These are phyloP conservation scores for Picea sitchensis DNA, from an alignment of 75 land plant species.

Conservation along the genomic window DNA sequence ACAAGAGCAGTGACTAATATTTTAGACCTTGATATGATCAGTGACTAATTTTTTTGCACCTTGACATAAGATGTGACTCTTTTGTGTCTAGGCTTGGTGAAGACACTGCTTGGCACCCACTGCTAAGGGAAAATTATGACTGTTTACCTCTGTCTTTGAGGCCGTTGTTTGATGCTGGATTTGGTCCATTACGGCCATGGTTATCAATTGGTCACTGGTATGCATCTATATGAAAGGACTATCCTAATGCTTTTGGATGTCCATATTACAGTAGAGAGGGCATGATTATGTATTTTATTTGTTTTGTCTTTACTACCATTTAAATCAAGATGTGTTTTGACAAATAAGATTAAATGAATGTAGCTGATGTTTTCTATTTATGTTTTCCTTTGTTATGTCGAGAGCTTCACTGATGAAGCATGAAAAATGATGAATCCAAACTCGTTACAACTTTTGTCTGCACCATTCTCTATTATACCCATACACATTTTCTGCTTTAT, in stretches of 20 bases:
- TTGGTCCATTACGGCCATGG: slow-evolving; percentile 39
- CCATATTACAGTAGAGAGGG: neutral
- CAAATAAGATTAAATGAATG: no score
- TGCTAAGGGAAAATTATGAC: slow-evolving; percentile 21
- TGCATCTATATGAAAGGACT: neutral
- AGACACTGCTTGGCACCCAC: slow-evolving; percentile 50
- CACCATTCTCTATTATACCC: neutral
- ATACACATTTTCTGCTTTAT: neutral
- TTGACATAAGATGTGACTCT: neutral
- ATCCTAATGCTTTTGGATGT: neutral
- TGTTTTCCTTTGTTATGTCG: neutral
- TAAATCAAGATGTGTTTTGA: no score
- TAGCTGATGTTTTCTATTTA: no score
- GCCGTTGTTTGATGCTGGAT: slow-evolving; percentile 13
- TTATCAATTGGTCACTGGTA: slow-evolving; percentile 48
- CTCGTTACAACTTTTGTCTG: neutral
- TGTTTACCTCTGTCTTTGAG: slow-evolving; percentile 4
- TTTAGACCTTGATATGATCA: no score
- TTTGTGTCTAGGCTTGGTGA: slow-evolving; percentile 25
- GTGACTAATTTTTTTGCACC: no score
- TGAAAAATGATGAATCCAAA: neutral
- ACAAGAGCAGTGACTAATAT: no score
- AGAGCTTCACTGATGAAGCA: neutral
- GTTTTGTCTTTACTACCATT: neutral
- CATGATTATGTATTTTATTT: neutral